Evolutionary conservation across 176 grass and related monocot genomes (phyloP).

Genomic region (Zea mays): Zm-B73-REFERENCE-NAM-5.0 NC_050104.1:152666501-152667000

Average conservation of each 20-base stretch:
- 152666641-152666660: too few relatives aligned
- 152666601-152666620: too few relatives aligned
- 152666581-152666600: too few relatives aligned
- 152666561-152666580: too few relatives aligned
- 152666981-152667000: conserved; percentile 34
- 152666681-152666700: too few relatives aligned
- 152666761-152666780: conserved; percentile 14
- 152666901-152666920: not conserved
- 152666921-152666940: not conserved
- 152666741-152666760: not conserved
- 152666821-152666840: conserved; percentile 27
- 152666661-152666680: too few relatives aligned
- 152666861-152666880: conserved; percentile 42
- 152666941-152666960: conserved; percentile 40
- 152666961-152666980: not conserved
- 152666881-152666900: not conserved
- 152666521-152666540: too few relatives aligned
- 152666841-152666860: conserved; percentile 52
- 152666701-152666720: not conserved
- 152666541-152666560: too few relatives aligned
- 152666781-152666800: conserved; percentile 18
- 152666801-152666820: conserved; percentile 17
- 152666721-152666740: not conserved
- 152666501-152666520: too few relatives aligned
- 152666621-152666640: too few relatives aligned